These are phyloP conservation scores for Macrolepiota dolichaula DNA, from an alignment of 768 basidiomycete species.

Conservation along the genomic window DNA sequence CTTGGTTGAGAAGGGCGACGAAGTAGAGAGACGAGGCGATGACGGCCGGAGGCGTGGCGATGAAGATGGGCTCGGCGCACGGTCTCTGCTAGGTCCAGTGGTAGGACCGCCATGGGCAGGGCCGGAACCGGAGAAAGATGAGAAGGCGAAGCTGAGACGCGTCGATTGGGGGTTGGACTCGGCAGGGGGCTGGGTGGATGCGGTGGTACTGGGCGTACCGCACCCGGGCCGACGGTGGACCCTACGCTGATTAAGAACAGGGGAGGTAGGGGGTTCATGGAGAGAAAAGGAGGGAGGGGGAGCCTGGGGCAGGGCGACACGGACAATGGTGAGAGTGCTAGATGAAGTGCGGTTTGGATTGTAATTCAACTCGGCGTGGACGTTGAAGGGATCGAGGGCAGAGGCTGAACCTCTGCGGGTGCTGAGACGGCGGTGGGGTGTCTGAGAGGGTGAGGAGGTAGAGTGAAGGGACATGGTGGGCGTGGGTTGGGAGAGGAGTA, in stretches of 20 bases:
- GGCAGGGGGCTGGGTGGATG: conserved; percentile 18
- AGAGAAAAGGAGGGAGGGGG: conserved; percentile 23
- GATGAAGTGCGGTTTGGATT: conserved; percentile 54
- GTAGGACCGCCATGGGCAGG: conserved; percentile 22
- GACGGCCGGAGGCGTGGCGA: conserved; percentile 48
- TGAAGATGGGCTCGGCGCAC: conserved; percentile 27
- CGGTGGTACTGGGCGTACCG: conserved; percentile 15
- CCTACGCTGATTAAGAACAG: conserved; percentile 21
- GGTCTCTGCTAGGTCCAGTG: conserved; percentile 10
- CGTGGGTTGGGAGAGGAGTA: neutral
- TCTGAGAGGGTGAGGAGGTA: neutral
- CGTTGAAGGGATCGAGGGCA: conserved; percentile 67
- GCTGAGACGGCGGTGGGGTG: conserved; percentile 33
- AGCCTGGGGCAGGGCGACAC: conserved; percentile 38
- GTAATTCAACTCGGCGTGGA: conserved; percentile 48
- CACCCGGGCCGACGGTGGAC: conserved; percentile 19
- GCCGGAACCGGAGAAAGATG: conserved; percentile 43
- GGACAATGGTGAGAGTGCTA: conserved; percentile 72
- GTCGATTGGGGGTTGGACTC: conserved; percentile 15
- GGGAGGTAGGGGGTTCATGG: conserved; percentile 32
- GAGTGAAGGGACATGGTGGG: neutral
- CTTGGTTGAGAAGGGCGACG: conserved; percentile 33
- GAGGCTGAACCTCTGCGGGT: conserved; percentile 64
- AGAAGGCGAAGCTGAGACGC: conserved; percentile 16
- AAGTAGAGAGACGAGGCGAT: conserved; percentile 37